A percentile compares a stretch with the other conserved stretches of the same genome.
phyloP scores from a whole-genome alignment of 75 land plant species.

The Pinus taeda region DNA sequence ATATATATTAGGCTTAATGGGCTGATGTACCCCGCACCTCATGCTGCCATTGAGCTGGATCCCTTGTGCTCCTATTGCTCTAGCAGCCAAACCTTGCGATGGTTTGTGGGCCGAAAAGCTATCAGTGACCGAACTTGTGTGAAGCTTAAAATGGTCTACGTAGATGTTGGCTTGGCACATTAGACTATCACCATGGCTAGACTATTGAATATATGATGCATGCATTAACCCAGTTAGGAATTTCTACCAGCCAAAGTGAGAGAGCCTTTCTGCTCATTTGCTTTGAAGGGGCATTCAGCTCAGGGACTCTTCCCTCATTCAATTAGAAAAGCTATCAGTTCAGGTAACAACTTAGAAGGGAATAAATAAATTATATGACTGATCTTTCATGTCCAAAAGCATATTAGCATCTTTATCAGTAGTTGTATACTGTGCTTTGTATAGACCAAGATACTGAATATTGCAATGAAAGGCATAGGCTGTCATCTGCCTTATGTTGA shows the following conservation, averaged over 20 bases:
- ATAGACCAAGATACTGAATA: neutral
- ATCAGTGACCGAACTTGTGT: too few species aligned
- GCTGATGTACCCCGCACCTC: too few species aligned
- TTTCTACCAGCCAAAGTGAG: constrained; percentile 2
- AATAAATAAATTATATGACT: neutral
- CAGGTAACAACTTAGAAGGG: neutral
- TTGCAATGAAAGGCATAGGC: too few species aligned
- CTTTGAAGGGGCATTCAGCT: neutral
- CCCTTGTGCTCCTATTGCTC: too few species aligned
- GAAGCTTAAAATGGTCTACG: too few species aligned
- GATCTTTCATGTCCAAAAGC: too few species aligned
- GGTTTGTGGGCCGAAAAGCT: too few species aligned
- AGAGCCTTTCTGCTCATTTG: neutral
- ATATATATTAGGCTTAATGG: neutral
- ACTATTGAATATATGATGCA: neutral
- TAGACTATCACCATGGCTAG: neutral
- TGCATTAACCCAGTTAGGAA: neutral
- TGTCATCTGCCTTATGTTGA: too few species aligned
- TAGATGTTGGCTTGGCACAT: too few species aligned
- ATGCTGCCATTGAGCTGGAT: too few species aligned
- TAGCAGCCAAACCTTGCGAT: too few species aligned
- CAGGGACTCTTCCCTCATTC: neutral
- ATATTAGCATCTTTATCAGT: neutral
- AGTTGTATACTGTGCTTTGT: neutral
- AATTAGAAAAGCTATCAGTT: neutral